Conservation (phyloP, 2,329 filamentous ascomycete species). For the Pestalotiopsis sp. region DNA sequence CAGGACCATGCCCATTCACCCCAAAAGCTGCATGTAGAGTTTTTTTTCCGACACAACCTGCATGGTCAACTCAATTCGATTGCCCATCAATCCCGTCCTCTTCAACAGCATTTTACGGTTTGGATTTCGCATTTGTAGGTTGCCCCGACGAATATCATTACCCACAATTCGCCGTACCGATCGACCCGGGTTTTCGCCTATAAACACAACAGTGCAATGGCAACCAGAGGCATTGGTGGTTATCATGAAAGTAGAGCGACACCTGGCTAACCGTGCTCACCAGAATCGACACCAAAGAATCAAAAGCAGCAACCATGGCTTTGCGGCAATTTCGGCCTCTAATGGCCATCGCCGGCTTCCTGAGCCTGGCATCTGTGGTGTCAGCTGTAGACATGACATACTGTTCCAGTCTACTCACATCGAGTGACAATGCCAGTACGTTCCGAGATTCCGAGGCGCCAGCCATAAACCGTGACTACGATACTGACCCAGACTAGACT, state of each 20-base stretch:
- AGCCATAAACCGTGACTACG: conserved; percentile 10
- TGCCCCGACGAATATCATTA: background rate
- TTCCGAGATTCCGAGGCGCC: conserved; percentile 19
- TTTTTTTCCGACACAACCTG: background rate
- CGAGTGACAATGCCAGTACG: conserved; percentile 43
- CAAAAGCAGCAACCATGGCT: conserved; percentile 23
- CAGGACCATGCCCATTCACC: background rate
- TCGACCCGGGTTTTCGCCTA: background rate
- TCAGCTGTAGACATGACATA: conserved; percentile 39
- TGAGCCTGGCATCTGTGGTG: conserved; percentile 24
- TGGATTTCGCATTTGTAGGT: background rate
- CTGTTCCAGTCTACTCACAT: conserved; percentile 52
- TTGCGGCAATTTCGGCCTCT: conserved; percentile 22
- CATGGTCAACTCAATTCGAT: background rate
- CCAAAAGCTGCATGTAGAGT: background rate
- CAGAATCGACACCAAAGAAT: background rate
- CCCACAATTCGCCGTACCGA: background rate
- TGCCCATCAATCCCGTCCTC: background rate
- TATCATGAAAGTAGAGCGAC: background rate
- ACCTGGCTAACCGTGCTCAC: background rate
- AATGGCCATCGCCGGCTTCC: conserved; percentile 23
- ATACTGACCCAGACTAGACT: conserved; percentile 40
- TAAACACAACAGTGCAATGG: background rate
- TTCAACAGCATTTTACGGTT: background rate
- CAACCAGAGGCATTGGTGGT: background rate